Base-by-base conservation (phyloP, 1,284 basidiomycete genomes). In the Peniophora sp. region DNA sequence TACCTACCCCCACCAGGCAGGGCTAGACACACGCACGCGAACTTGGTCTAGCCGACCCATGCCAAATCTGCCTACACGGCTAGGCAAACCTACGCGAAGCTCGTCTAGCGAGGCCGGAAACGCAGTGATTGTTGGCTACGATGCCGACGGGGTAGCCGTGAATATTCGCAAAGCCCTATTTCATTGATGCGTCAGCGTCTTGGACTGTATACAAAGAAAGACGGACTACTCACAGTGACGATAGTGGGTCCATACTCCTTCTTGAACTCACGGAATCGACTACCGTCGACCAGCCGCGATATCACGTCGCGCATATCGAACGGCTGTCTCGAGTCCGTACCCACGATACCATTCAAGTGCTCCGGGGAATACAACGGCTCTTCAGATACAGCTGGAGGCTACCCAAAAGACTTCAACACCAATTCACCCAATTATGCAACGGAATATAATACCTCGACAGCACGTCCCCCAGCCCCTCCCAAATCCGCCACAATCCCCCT, bases 241-340 rank as follows among this genome's bases (percentile, higher is more conserved):
- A 97, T 83, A 0, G 92, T 96, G 47, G 85, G 72, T 14, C 92
- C 94, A 63, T 96, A 97, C 63, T 94, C 92, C 65, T 88, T 89
- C 75, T 97, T 97, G 75, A 96, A 97, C 68, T 97, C 94, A 56
- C 92, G 78, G 67, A 97, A 95, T 52, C 84, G 80, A 62, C 89
- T 93, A 2, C 92, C 93, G 59, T 97, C 94, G 3, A 95, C 92
- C 45, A 95, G 71, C 23, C 94, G 84, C 14, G 93, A 83, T 61
- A 97, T 94, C 24, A 97, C 85, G 63, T 97, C 93, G 45, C 91
- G 78, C 83, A 97, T 93, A 65, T 97, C 93, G 65, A 95, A 97
- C 0, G 84, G 71, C 68, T 94, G 89, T 34, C 89, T 80, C 20
- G 89, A 77, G 63, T 96, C 92, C 11, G 91, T 88, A 2, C 92